These are phyloP conservation scores for Colletotrichum viniferum DNA, from an alignment of 2,329 filamentous ascomycete species.

Conservation along the genomic window DNA sequence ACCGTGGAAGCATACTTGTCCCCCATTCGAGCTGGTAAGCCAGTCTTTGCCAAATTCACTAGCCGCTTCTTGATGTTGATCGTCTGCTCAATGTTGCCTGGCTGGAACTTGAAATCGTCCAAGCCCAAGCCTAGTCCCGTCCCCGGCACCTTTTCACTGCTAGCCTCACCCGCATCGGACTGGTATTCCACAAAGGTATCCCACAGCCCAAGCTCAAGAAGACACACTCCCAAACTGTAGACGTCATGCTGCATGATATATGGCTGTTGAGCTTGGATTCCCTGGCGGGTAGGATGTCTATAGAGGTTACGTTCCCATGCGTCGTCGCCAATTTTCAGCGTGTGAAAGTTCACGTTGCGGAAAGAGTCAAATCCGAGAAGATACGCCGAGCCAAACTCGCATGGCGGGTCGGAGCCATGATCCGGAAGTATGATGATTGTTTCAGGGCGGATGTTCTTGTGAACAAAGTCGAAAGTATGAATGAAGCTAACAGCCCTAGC, in stretches of 20 bases:
- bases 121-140: not conserved
- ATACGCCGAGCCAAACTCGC: slow-evolving; percentile 30
- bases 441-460: slow-evolving; percentile 51
- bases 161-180: not conserved
- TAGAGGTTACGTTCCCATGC: slow-evolving; percentile 52
- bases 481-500: too few relatives aligned
- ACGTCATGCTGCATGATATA: slow-evolving; percentile 61
- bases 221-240: slow-evolving; percentile 58
- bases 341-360: slow-evolving; percentile 35
- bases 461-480: not conserved
- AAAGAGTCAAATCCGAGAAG: slow-evolving; percentile 51
- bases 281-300: slow-evolving; percentile 53
- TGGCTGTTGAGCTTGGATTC: slow-evolving; percentile 34
- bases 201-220: slow-evolving; percentile 59
- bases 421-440: slow-evolving; percentile 36
- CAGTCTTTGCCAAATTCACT: slow-evolving; percentile 8
- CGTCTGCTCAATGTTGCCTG: not conserved
- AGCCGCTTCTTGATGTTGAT: slow-evolving; percentile 17
- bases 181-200: slow-evolving; percentile 32
- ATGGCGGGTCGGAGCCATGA: not conserved
- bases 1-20: slow-evolving; percentile 33
- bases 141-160: not conserved
- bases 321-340: slow-evolving; percentile 36
- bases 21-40: slow-evolving; percentile 30
- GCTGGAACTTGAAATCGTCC: not conserved